Evolutionary conservation across 176 grass and related monocot genomes (phyloP).

Genomic region (Musa schizocarpa): DNA sequence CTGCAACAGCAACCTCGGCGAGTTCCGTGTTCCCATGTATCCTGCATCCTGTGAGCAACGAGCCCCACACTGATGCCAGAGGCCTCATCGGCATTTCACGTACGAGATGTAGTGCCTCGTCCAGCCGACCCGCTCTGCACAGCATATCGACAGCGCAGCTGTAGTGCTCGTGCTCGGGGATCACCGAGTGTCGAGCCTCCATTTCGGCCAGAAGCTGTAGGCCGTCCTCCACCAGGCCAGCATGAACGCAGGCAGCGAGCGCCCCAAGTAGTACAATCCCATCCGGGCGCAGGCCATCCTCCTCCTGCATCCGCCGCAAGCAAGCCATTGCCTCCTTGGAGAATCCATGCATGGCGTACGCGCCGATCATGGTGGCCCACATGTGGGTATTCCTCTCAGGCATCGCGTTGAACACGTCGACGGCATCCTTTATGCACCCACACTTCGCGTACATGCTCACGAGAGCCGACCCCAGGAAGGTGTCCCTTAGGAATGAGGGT

Average conservation of each 20-base stretch:
- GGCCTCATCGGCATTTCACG: conserved; percentile 60
- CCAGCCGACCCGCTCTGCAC: conserved; percentile 51
- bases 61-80: conserved; percentile 54
- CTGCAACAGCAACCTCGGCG: conserved; percentile 46
- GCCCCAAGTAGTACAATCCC: conserved; percentile 49
- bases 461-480: conserved; percentile 59
- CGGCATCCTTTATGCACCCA: conserved; percentile 47
- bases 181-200: conserved; percentile 32
- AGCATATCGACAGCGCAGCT: conserved; percentile 86
- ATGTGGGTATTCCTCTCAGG: conserved; percentile 60
- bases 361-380: conserved; percentile 70
- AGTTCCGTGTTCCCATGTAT: conserved; percentile 47
- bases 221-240: conserved; percentile 48
- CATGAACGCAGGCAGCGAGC: conserved; percentile 53
- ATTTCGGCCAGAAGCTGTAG: conserved; percentile 44
- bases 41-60: conserved; percentile 55
- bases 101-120: conserved; percentile 43
- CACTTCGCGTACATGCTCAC: conserved; percentile 88
- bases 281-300: conserved; percentile 56
- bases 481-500: conserved; percentile 30
- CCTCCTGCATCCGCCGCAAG: conserved; percentile 44
- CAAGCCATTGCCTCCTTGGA: conserved; percentile 31
- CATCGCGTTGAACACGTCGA: conserved; percentile 53
- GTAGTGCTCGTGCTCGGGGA: conserved; percentile 59
- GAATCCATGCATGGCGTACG: conserved; percentile 65